Evolutionary conservation across 2,329 filamentous ascomycete genomes (phyloP).

Genomic region (Zarea fungicola): DNA sequence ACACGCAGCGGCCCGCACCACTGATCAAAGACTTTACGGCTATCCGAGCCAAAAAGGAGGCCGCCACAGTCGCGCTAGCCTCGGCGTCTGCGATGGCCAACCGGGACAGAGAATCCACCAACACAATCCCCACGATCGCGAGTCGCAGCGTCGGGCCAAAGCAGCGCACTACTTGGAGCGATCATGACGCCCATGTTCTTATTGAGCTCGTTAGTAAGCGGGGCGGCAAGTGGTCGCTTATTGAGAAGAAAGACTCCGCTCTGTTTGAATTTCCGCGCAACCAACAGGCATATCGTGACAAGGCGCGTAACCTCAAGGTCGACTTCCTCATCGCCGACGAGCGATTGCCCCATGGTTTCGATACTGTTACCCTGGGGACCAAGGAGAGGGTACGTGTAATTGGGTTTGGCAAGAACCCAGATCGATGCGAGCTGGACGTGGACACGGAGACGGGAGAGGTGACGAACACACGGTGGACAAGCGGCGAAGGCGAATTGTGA

Average conservation of each 20-base stretch:
- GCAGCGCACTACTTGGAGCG: conserved; percentile 36
- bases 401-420: conserved; percentile 42
- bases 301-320: conserved; percentile 53
- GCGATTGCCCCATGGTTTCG: conserved; percentile 43
- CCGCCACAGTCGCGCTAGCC: not conserved
- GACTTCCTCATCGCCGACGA: conserved; percentile 42
- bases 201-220: conserved; percentile 34
- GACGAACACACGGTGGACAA: not conserved
- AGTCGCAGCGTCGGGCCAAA: conserved; percentile 13
- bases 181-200: conserved; percentile 36
- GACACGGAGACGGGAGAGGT: not conserved
- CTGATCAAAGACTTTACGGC: too few relatives aligned
- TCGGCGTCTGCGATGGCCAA: too few relatives aligned
- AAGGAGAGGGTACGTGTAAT: conserved; percentile 44
- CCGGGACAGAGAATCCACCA: too few relatives aligned
- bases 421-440: not conserved
- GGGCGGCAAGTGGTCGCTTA: conserved; percentile 27
- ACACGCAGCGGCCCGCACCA: not conserved
- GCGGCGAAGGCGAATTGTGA: not conserved
- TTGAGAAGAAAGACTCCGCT: conserved; percentile 25
- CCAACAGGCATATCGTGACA: conserved; percentile 54
- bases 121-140: not conserved
- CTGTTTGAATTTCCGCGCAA: conserved; percentile 40
- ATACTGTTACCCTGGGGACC: conserved; percentile 42
- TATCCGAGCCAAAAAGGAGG: conserved; percentile 12